Base-by-base conservation (phyloP, 345 rosid species). In the Balakata baccata region DNA sequence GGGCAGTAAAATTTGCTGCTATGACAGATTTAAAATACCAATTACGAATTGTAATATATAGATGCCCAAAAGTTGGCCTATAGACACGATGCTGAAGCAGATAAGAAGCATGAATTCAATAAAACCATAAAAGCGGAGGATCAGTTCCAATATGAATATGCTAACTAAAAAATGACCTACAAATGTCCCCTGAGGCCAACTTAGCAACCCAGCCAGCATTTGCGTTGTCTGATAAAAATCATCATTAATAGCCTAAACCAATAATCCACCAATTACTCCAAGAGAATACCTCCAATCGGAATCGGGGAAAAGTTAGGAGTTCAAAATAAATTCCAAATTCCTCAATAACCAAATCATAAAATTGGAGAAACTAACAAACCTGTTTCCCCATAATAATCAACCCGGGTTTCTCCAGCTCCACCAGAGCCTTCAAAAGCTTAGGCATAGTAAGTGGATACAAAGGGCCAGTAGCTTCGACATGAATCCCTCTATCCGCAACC, bases 221-320 rank as follows among this genome's bases (percentile, higher is more conserved):
- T 94, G 98, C 74, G 98, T 98, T 37, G 98, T 92, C 83, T 92
- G 98, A 84, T 94, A 92, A 80, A 95, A 94, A 50, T 94, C 98
- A 85, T 94, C 95, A 81, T 94, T 98, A 79, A 92, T 90, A 23
- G 98, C 97, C 98, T 94, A 78, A 79, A 75, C 41, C 64, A 59
- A 47, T 71, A 23, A 50, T 16, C 41, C n/a, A 49, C 23, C 43
- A 2, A 49, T 47, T 25, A 25, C 56, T 51, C 56, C 17, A 51
- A 1, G 34, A 43, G 10, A 43, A 5, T 9, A 43, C 47, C 10
- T 43, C 47, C 47, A 43, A 11, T 50, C 20, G 34, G 18, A 43
- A 11, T 50, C 20, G 34, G 18, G 18, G 20, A 16, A 14, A 67
- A 64, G 38, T 54, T 5, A 49, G 62, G 18, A 6, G 0, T 11